Percentiles rank a stretch among this genome's conserved stretches.
Evolutionary conservation across 805 yeast genomes (phyloP).

Genomic region (Kuraishia capsulata): DNA sequence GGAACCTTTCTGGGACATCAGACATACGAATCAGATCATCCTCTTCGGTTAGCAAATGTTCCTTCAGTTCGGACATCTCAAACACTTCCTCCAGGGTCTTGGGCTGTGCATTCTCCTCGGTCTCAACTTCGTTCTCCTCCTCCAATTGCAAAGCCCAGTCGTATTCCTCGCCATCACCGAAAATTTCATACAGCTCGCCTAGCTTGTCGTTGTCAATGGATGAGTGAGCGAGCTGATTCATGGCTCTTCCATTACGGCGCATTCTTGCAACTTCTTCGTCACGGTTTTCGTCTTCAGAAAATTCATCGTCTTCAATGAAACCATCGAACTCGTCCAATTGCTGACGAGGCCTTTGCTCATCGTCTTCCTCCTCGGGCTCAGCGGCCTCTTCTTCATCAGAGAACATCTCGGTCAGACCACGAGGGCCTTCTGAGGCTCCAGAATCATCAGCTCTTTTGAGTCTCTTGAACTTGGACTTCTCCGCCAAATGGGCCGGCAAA

Average conservation of each 20-base stretch:
- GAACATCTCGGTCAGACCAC: constrained; percentile 58
- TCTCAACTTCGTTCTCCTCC: constrained; percentile 34
- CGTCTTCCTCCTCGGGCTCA: constrained; percentile 10
- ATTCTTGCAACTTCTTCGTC: constrained; percentile 29
- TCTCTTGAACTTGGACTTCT: constrained; percentile 59
- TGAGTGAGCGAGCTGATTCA: constrained; percentile 14
- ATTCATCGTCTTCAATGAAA: constrained; percentile 95
- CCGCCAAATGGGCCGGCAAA: constrained; percentile 28
- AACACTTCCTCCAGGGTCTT: constrained; percentile 79
- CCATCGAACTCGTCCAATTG: constrained; percentile 82
- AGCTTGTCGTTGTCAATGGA: constrained; percentile 82
- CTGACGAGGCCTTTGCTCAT: constrained; percentile 20
- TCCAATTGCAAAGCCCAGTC: constrained; percentile 97
- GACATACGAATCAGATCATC: constrained; percentile 81
- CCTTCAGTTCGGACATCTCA: constrained; percentile 88
- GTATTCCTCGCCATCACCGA: constrained; percentile 95
- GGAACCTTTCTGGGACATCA: constrained; percentile 91
- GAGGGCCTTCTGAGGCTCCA: constrained; percentile 11
- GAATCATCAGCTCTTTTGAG: constrained; percentile 61
- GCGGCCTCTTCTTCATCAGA: constrained; percentile 46
- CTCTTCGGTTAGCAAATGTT: constrained; percentile 82
- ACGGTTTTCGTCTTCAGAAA: constrained; percentile 75
- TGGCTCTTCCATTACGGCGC: constrained; percentile 20
- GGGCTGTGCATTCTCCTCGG: constrained; percentile 24
- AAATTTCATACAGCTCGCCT: constrained; percentile 88